Evolutionary conservation across 192 early-diverging fungal species (phyloP).

Genomic region (Entophlyctis luteolus): DNA sequence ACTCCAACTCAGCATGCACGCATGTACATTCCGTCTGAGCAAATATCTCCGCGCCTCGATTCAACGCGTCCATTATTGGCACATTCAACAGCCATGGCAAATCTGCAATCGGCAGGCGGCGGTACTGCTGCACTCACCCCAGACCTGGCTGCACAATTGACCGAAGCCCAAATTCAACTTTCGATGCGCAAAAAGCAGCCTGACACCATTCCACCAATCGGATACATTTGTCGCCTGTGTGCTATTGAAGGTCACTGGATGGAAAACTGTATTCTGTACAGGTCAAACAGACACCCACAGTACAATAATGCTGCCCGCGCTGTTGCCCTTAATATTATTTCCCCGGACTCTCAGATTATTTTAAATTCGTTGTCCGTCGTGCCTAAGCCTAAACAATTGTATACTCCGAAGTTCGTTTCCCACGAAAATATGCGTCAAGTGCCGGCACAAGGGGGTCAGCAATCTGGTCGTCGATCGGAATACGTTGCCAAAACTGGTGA

Average conservation of each 20-base stretch:
- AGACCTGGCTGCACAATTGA: conserved; percentile 1
- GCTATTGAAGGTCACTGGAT: conserved; percentile 28
- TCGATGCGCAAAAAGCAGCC: conserved; percentile 19
- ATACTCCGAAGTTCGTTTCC: conserved; percentile 12
- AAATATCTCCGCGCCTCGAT: too few species aligned
- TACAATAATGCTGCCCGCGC: conserved; percentile 22
- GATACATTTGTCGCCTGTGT: conserved; percentile 21
- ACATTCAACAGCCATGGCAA: too few species aligned
- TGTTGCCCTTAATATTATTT: conserved; percentile 22
- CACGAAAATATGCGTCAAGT: too few species aligned
- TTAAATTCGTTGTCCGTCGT: conserved; percentile 16
- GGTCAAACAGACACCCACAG: conserved; percentile 23
- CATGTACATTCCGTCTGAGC: too few species aligned
- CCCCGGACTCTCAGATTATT: conserved; percentile 7
- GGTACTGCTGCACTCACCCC: conserved; percentile 19
- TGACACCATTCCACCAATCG: conserved; percentile 9
- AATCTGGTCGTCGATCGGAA: too few species aligned
- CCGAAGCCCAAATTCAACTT: conserved; percentile 6
- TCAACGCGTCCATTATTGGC: too few species aligned
- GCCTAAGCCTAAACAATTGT: neutral
- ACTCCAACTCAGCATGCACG: too few species aligned
- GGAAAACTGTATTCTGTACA: conserved; percentile 26
- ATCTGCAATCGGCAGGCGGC: conserved; percentile 19
- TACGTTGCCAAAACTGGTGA: too few species aligned
- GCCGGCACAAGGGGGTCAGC: too few species aligned